These are phyloP conservation scores for Cyclanthera cordifolia DNA, from an alignment of 306 rosid genomes.

Conservation along the genomic window DNA sequence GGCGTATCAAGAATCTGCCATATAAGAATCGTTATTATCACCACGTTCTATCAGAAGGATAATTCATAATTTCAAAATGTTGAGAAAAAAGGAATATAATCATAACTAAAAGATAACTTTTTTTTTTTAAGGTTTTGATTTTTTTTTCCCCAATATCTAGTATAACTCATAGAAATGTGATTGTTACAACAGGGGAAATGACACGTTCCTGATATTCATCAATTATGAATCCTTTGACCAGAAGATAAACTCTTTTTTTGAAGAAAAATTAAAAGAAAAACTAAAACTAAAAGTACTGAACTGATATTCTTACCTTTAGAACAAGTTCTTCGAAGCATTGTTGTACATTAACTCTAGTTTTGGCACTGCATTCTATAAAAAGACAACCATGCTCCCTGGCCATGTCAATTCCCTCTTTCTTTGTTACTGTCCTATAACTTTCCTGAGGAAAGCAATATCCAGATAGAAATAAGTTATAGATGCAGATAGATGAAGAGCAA, in stretches of 20 bases:
- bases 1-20: conserved; percentile 91
- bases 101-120: background rate
- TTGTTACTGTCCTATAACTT: conserved; percentile 60
- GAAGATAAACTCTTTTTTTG: too few species aligned
- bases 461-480: background rate
- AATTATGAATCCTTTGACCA: background rate
- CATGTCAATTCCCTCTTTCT: conserved; percentile 81
- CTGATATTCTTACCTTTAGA: conserved; percentile 46
- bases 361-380: conserved; percentile 90
- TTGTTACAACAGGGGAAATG: background rate
- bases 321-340: conserved; percentile 98
- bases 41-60: background rate
- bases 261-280: too few species aligned
- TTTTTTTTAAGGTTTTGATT: background rate
- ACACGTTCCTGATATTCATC: background rate
- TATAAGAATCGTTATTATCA: background rate
- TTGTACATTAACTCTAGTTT: conserved; percentile 86
- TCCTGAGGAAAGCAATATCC: conserved; percentile 42
- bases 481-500: background rate
- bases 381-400: conserved; percentile 92
- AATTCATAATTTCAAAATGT: background rate
- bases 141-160: background rate
- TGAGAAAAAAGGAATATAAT: background rate
- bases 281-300: background rate
- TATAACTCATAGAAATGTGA: background rate